These are phyloP conservation scores for Nannizziopsis barbatae DNA, from an alignment of 2,329 filamentous ascomycete genomes.

Conservation along the genomic window DNA sequence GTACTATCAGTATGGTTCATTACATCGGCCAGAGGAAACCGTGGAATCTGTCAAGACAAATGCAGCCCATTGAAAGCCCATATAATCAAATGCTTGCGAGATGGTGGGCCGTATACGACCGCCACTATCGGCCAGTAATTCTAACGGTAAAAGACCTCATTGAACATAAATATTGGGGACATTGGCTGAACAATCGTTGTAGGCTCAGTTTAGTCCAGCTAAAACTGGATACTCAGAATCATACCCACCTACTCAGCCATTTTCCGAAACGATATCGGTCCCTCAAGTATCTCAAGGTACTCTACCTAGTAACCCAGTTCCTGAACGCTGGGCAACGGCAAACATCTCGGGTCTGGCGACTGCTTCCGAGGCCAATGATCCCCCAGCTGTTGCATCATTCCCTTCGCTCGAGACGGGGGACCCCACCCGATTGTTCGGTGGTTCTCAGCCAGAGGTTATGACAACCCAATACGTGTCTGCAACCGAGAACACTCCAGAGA, in stretches of 20 bases:
- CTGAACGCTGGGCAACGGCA: too few relatives aligned
- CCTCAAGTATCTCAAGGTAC: too few relatives aligned
- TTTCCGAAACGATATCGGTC: too few relatives aligned
- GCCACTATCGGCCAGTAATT: slow-evolving; percentile 53
- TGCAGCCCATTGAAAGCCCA: slow-evolving; percentile 27
- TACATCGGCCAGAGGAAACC: slow-evolving; percentile 91
- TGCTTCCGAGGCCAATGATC: too few relatives aligned
- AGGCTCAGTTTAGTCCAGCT: background rate
- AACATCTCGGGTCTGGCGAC: too few relatives aligned
- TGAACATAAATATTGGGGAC: background rate
- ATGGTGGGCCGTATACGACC: slow-evolving; percentile 94
- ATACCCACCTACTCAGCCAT: too few relatives aligned
- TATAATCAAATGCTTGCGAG: slow-evolving; percentile 74
- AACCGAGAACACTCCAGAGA: background rate
- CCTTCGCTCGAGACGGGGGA: too few relatives aligned
- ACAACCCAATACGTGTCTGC: too few relatives aligned
- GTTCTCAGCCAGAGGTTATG: too few relatives aligned
- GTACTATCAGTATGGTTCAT: slow-evolving; percentile 78
- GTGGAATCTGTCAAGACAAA: slow-evolving; percentile 54
- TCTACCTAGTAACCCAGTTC: too few relatives aligned
- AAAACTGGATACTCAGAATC: background rate
- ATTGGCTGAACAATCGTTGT: background rate
- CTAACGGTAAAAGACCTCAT: slow-evolving; percentile 1
- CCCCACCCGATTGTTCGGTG: too few relatives aligned
- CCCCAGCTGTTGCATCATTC: too few relatives aligned